Conservation (phyloP, 306 rosid genomes). For the Aeschynomene evenia region DNA sequence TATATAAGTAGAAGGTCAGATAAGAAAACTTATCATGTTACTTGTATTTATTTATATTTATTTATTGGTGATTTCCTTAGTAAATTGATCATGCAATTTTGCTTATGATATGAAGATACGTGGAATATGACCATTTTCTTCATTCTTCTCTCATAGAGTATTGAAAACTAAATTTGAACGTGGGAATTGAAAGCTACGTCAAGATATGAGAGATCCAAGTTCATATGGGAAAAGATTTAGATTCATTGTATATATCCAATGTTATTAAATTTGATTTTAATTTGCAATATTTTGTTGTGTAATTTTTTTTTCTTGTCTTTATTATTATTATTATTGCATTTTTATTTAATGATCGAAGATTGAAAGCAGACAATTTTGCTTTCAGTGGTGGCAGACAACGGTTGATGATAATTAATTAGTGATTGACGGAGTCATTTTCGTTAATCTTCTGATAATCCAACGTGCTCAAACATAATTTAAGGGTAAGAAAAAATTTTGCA, state of each 20-base stretch:
- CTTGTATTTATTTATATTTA: no score
- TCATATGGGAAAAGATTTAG: neutral
- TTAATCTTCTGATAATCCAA: neutral
- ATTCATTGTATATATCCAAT: constrained; percentile 15
- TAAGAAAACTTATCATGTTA: no score
- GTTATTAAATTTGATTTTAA: neutral
- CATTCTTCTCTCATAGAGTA: neutral
- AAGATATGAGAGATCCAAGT: neutral
- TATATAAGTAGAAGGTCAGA: no score
- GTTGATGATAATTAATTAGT: constrained; percentile 15
- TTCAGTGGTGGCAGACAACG: constrained; percentile 7
- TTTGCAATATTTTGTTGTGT: neutral
- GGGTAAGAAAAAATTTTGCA: no score
- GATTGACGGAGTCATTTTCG: constrained; percentile 8
- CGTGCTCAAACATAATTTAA: no score
- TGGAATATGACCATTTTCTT: no score
- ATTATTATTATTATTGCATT: constrained; percentile 4
- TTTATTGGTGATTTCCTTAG: no score
- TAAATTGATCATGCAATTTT: neutral
- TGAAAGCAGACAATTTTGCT: neutral
- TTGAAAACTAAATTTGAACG: constrained; percentile 5
- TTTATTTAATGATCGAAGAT: neutral
- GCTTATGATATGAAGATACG: neutral
- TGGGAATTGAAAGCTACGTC: constrained; percentile 1
- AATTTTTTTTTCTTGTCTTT: neutral